Evolutionary conservation across 1,284 basidiomycete genomes (phyloP).

Genomic region (Vanrija sp.): DNA sequence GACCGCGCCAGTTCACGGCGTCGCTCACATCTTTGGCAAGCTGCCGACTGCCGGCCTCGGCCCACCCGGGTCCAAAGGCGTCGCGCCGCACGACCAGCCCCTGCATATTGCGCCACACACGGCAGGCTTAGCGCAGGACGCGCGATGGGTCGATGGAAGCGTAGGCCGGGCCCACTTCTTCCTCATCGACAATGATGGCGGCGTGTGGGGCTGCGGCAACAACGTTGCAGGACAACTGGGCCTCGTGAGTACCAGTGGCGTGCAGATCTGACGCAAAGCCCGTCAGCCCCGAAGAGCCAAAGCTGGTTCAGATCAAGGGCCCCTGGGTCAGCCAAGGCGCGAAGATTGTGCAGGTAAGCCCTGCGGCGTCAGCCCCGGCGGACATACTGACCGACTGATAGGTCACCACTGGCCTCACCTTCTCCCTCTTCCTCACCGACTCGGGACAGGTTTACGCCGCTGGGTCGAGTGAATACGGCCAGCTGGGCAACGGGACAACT

Average conservation of each 20-base stretch:
- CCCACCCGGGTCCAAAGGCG: conserved; percentile 55
- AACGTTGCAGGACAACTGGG: conserved; percentile 73
- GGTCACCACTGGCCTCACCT: conserved; percentile 71
- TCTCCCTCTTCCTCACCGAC: conserved; percentile 75
- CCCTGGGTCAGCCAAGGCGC: conserved; percentile 36
- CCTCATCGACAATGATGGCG: conserved; percentile 73
- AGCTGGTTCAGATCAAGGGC: conserved; percentile 31
- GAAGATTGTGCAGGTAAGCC: conserved; percentile 54
- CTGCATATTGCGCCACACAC: conserved; percentile 60
- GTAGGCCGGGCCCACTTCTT: conserved; percentile 77
- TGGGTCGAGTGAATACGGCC: conserved; percentile 88
- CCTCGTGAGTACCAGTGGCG: conserved; percentile 21
- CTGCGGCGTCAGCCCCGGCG: conserved; percentile 52
- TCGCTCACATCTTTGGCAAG: conserved; percentile 81
- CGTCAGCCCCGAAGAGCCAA: conserved; percentile 14
- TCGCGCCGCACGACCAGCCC: conserved; percentile 67
- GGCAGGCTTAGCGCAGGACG: conserved; percentile 59
- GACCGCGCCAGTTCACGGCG: conserved; percentile 55
- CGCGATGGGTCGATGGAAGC: conserved; percentile 73
- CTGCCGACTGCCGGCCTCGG: conserved; percentile 57
- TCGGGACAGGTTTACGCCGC: conserved; percentile 83
- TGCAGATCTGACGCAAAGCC: conserved; percentile 14
- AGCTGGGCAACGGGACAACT: conserved; percentile 84
- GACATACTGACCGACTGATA: conserved; percentile 4
- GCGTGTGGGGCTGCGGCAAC: conserved; percentile 76